Conservation (phyloP, 768 basidiomycete species). For the Mycena alexandri region DNA sequence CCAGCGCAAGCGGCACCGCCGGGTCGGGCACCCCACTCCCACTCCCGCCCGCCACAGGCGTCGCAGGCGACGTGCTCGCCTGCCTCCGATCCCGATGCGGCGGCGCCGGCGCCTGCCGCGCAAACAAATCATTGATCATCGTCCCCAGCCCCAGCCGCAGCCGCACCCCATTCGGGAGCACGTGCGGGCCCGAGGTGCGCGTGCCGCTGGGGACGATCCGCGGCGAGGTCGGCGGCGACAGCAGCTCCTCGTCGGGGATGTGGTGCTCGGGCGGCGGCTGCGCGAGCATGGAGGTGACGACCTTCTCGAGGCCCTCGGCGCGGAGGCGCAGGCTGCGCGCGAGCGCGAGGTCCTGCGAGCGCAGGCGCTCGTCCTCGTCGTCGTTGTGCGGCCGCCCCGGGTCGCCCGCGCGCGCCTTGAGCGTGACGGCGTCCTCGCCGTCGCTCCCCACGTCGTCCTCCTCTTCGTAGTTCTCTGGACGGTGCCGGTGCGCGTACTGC, state of each 20-base stretch:
- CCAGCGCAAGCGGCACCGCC: slow-evolving; percentile 34
- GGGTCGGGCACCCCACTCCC: slow-evolving; percentile 6
- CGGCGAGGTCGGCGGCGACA: slow-evolving; percentile 67
- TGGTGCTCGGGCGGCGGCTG: slow-evolving; percentile 79
- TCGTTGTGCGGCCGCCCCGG: slow-evolving; percentile 60
- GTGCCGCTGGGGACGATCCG: slow-evolving; percentile 52
- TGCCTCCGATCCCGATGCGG: slow-evolving; percentile 58
- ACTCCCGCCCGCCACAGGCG: slow-evolving; percentile 20
- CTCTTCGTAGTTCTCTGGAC: slow-evolving; percentile 84
- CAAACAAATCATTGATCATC: slow-evolving; percentile 86
- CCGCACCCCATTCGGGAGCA: slow-evolving; percentile 84
- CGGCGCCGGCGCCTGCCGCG: slow-evolving; percentile 73
- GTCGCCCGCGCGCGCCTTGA: slow-evolving; percentile 65
- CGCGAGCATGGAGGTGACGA: slow-evolving; percentile 83
- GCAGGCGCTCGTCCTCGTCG: slow-evolving; percentile 70
- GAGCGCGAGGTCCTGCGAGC: slow-evolving; percentile 70
- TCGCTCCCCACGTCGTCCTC: slow-evolving; percentile 77
- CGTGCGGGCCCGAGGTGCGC: slow-evolving; percentile 62
- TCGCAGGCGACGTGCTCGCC: slow-evolving; percentile 28
- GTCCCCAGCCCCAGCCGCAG: slow-evolving; percentile 81
- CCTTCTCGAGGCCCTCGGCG: slow-evolving; percentile 87
- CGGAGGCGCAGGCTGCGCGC: slow-evolving; percentile 76
- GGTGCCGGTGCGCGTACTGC: slow-evolving; percentile 72
- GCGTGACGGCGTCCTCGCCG: slow-evolving; percentile 66
- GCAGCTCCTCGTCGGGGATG: slow-evolving; percentile 62